Percentiles rank a stretch among this genome's conserved stretches.
Evolutionary conservation across 371 early-diverging fungal genomes (phyloP).

Genomic region (Parasitella parasitica): DNA sequence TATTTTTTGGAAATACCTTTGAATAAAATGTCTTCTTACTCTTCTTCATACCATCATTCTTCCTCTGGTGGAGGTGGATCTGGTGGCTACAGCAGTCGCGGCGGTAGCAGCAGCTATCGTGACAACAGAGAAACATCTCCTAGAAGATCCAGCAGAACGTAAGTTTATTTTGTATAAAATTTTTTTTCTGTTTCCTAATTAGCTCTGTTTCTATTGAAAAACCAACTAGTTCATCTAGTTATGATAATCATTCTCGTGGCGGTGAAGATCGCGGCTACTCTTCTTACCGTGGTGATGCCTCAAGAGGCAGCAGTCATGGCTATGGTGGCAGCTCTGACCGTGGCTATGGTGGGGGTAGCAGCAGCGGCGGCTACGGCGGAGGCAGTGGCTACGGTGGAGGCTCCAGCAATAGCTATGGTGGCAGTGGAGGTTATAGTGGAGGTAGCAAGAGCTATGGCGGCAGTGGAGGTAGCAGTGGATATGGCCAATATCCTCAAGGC

Average conservation of each 20-base stretch:
- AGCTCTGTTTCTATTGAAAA: too few relatives aligned
- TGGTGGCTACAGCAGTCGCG: slow-evolving; percentile 4
- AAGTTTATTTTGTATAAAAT: slow-evolving; percentile 7
- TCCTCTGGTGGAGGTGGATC: slow-evolving; percentile 15
- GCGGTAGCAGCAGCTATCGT: slow-evolving; percentile 26
- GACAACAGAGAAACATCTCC: slow-evolving; percentile 41
- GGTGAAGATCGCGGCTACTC: slow-evolving; percentile 50
- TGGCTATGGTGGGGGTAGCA: slow-evolving; percentile 22
- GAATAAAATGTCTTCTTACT: slow-evolving; percentile 30
- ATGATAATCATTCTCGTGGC: slow-evolving; percentile 39
- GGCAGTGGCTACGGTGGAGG: background rate
- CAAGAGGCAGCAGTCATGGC: slow-evolving; percentile 9
- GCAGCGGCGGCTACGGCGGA: background rate
- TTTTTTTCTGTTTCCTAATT: too few relatives aligned
- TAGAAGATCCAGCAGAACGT: slow-evolving; percentile 43
- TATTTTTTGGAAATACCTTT: background rate
- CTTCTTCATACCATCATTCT: slow-evolving; percentile 27
- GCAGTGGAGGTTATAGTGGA: slow-evolving; percentile 30
- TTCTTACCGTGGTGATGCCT: slow-evolving; percentile 35
- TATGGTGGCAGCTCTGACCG: slow-evolving; percentile 19
- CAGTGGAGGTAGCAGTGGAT: slow-evolving; percentile 24
- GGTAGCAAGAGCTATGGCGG: slow-evolving; percentile 30
- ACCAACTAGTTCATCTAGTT: slow-evolving; percentile 24
- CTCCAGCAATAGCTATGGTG: slow-evolving; percentile 33
- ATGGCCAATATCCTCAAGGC: slow-evolving; percentile 44